These are phyloP conservation scores for Rutidosis leptorrhynchoides DNA, from an alignment of 129 eudicot genomes.

Conservation along the genomic window DNA sequence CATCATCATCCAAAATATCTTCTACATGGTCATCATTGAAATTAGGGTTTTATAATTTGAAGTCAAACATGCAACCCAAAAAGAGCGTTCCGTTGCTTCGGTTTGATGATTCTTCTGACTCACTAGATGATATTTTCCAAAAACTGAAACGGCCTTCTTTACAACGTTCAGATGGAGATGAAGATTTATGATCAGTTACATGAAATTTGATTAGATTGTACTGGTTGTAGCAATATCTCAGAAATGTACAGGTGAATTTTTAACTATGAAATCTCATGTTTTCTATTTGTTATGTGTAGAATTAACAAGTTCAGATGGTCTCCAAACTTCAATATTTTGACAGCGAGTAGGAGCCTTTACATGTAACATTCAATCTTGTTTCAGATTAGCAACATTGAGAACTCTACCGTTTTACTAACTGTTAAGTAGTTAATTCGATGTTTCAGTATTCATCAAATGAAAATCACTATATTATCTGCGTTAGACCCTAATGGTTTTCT, in stretches of 20 bases:
- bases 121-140: slow-evolving; percentile 69
- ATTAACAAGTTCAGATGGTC: not conserved
- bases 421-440: not conserved
- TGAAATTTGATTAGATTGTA: not conserved
- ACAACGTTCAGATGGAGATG: slow-evolving; percentile 33
- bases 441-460: not conserved
- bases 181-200: slow-evolving; percentile 25
- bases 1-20: slow-evolving; percentile 49
- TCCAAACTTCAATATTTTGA: not conserved
- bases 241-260: not conserved
- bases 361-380: not conserved
- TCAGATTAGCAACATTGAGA: not conserved
- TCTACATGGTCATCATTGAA: slow-evolving; percentile 81
- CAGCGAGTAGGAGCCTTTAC: not conserved
- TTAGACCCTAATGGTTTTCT: not conserved
- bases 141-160: slow-evolving; percentile 60
- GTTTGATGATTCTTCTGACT: slow-evolving; percentile 53
- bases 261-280: not conserved
- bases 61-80: slow-evolving; percentile 58
- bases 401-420: not conserved
- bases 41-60: slow-evolving; percentile 54
- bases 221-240: not conserved
- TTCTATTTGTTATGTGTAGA: not conserved
- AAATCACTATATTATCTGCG: not conserved
- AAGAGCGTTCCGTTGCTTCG: slow-evolving; percentile 54